Evolutionary conservation across 352 stramenopile genomes (phyloP).

Genomic region (Phytophthora fragariae): DNA sequence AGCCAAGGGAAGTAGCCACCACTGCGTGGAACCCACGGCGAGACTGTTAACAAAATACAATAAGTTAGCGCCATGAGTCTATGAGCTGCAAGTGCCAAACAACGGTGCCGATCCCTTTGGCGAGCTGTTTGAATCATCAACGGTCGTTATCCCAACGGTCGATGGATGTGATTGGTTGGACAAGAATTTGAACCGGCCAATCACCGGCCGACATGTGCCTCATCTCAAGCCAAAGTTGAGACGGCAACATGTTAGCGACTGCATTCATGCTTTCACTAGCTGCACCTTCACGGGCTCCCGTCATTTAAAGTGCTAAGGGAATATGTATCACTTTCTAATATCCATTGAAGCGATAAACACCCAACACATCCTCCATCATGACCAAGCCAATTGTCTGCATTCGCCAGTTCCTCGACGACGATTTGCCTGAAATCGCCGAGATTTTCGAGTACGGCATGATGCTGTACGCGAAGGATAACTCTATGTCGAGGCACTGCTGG

Average conservation of each 20-base stretch:
- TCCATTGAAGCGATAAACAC: slow-evolving; percentile 1
- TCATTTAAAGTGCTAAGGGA: no score
- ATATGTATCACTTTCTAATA: not conserved
- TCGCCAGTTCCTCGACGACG: slow-evolving; percentile 42
- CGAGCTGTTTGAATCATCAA: slow-evolving; percentile 23
- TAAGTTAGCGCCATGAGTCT: not conserved
- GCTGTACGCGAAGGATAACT: slow-evolving; percentile 38
- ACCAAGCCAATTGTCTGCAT: slow-evolving; percentile 24
- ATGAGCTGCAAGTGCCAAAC: not conserved
- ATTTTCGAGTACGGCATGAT: slow-evolving; percentile 56
- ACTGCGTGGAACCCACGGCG: no score
- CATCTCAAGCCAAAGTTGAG: slow-evolving; percentile 36
- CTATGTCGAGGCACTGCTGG: slow-evolving; percentile 25
- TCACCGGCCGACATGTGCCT: not conserved
- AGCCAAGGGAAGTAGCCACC: no score
- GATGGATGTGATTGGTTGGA: slow-evolving; percentile 8
- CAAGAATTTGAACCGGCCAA: not conserved
- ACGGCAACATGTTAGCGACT: slow-evolving; percentile 1
- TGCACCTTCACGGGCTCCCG: not conserved
- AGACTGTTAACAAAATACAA: not conserved
- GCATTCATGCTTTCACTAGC: not conserved
- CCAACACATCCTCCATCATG: slow-evolving; percentile 9
- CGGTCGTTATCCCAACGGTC: slow-evolving; percentile 3
- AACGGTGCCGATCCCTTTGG: not conserved
- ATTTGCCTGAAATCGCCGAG: slow-evolving; percentile 39